Percentiles rank a stretch among this genome's conserved stretches.
These are phyloP conservation scores for Leccinum olivaceopallidum DNA, from an alignment of 768 basidiomycete genomes.

Conservation along the genomic window DNA sequence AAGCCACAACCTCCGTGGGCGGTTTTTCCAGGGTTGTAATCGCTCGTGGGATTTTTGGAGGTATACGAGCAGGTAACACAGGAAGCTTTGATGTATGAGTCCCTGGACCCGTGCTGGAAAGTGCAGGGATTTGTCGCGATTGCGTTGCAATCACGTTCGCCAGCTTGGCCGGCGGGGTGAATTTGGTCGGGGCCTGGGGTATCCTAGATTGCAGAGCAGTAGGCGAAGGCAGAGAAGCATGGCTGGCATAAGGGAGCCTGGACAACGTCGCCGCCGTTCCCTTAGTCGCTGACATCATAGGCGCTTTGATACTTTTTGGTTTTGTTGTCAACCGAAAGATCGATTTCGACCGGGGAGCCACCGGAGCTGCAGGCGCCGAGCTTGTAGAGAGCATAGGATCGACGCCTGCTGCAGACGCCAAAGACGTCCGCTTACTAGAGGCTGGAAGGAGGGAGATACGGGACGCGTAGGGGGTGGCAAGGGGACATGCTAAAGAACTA, in stretches of 20 bases:
- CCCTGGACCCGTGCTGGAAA: not conserved
- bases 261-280: slow-evolving; percentile 2
- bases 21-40: slow-evolving; percentile 6
- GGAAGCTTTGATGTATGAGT: slow-evolving; percentile 25
- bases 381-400: slow-evolving; percentile 16
- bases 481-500: slow-evolving; percentile 12
- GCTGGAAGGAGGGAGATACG: slow-evolving; percentile 26
- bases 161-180: slow-evolving; percentile 32
- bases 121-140: slow-evolving; percentile 12
- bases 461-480: slow-evolving; percentile 15
- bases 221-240: slow-evolving; percentile 7
- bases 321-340: slow-evolving; percentile 32
- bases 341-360: slow-evolving; percentile 25
- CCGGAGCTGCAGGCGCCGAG: not conserved
- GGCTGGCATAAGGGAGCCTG: slow-evolving; percentile 17
- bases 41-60: slow-evolving; percentile 14
- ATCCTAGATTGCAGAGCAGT: slow-evolving; percentile 17
- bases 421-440: slow-evolving; percentile 28
- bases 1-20: not conserved
- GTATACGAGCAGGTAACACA: slow-evolving; percentile 15
- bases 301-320: slow-evolving; percentile 24
- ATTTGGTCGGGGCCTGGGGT: slow-evolving; percentile 25
- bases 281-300: slow-evolving; percentile 5
- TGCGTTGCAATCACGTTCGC: slow-evolving; percentile 31
- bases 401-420: slow-evolving; percentile 26